A percentile compares a stretch with the other conserved stretches of the same genome.
phyloP scores from a whole-genome alignment of 768 basidiomycete genomes.

The Suillus clintonianus region DNA sequence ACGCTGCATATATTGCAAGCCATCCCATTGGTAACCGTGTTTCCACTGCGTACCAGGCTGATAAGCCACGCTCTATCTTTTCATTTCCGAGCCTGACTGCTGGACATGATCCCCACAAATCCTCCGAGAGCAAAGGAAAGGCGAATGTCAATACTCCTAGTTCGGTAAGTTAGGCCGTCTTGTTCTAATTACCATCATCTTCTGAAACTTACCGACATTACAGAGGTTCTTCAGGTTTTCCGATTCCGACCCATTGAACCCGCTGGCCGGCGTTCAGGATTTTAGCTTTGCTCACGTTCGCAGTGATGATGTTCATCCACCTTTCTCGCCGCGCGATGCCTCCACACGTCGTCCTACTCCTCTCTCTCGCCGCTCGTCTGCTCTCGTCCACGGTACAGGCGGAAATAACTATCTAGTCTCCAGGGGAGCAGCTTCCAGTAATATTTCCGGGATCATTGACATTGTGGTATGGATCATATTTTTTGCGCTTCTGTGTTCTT shows the following conservation, averaged over 20 bases:
- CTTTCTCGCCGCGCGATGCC: neutral
- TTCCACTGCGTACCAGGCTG: neutral
- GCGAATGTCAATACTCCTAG: neutral
- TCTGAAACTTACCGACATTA: neutral
- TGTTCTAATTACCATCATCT: neutral
- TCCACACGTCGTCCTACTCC: neutral
- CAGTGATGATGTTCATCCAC: neutral
- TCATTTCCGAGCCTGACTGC: neutral
- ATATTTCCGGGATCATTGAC: slow-evolving; percentile 45
- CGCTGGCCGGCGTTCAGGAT: neutral
- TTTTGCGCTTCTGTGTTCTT: neutral
- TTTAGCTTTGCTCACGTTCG: neutral
- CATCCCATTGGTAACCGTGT: slow-evolving; percentile 11
- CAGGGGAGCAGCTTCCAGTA: slow-evolving; percentile 9
- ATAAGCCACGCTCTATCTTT: neutral
- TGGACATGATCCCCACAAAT: neutral
- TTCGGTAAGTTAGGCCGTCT: neutral
- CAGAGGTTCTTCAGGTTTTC: slow-evolving; percentile 1
- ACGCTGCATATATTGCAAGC: slow-evolving; percentile 41
- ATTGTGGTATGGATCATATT: slow-evolving; percentile 43
- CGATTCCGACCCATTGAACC: neutral
- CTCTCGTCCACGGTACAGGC: slow-evolving; percentile 24
- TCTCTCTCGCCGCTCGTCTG: slow-evolving; percentile 20
- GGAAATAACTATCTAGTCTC: slow-evolving; percentile 30
- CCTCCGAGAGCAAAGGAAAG: neutral